Evolutionary conservation across 225 moss, liverwort and hornwort genomes (phyloP).

Genomic region (Sphagnum contortum): DNA sequence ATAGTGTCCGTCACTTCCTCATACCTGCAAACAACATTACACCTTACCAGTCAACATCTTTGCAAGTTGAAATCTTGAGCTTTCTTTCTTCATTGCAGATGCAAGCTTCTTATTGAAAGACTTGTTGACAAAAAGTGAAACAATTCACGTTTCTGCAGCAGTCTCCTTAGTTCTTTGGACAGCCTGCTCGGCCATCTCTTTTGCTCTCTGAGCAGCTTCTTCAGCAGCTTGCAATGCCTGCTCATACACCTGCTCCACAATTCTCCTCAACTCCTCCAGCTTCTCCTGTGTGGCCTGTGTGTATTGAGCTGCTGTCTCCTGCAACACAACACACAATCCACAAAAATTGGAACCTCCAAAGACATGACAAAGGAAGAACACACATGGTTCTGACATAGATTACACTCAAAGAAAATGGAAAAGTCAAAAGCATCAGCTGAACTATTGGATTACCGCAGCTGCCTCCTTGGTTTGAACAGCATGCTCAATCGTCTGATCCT

Average conservation of each 20-base stretch:
- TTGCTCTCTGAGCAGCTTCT: constrained; percentile 3
- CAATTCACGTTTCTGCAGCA: constrained; percentile 9
- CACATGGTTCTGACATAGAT: too few species aligned
- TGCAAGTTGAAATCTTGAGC: background rate
- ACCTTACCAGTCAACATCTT: background rate
- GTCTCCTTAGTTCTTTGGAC: constrained; percentile 10
- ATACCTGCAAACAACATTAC: constrained; percentile 1
- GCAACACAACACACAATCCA: background rate
- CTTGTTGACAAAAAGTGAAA: background rate
- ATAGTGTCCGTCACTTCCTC: background rate
- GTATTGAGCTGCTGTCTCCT: constrained; percentile 28
- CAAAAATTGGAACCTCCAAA: too few species aligned
- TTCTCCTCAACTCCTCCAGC: constrained; percentile 16
- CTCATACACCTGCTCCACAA: constrained; percentile 7
- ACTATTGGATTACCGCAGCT: constrained; percentile 2
- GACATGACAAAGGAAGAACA: too few species aligned
- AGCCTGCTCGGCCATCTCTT: constrained; percentile 2
- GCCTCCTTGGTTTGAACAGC: constrained; percentile 14
- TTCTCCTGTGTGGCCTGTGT: constrained; percentile 27
- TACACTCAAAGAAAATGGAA: too few species aligned
- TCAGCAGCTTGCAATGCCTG: constrained; percentile 13
- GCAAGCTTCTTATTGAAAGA: too few species aligned
- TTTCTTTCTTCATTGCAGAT: background rate
- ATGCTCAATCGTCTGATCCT: constrained; percentile 10
- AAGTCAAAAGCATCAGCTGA: too few species aligned